A percentile compares a stretch with the other conserved stretches of the same genome.
phyloP scores from a whole-genome alignment of 495 filamentous ascomycete species.

The Penicillium pulvis region DNA sequence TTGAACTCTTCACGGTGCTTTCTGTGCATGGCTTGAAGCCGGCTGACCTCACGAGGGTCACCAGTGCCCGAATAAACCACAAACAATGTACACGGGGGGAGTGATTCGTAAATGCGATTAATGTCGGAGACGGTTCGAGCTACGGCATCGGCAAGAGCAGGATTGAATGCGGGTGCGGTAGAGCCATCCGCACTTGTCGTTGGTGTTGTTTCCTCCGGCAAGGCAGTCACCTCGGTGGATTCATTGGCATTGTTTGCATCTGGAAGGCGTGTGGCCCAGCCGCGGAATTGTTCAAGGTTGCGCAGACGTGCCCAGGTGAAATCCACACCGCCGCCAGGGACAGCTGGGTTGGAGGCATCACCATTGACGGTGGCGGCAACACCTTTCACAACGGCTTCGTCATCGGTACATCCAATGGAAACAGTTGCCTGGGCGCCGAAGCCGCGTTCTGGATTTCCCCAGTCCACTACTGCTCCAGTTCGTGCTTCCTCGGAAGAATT shows the following conservation, averaged over 20 bases:
- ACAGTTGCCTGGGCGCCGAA: conserved; percentile 71
- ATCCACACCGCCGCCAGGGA: conserved; percentile 73
- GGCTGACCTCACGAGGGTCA: conserved; percentile 76
- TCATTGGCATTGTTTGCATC: conserved; percentile 52
- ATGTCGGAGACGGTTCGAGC: conserved; percentile 58
- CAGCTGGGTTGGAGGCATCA: conserved; percentile 59
- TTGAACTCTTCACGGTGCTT: conserved; percentile 75
- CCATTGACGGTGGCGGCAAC: conserved; percentile 70
- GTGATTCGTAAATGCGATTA: conserved; percentile 66
- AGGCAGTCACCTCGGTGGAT: conserved; percentile 43
- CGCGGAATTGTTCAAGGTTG: conserved; percentile 76
- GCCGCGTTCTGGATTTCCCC: conserved; percentile 76
- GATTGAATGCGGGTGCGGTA: conserved; percentile 5
- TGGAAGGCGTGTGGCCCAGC: conserved; percentile 73
- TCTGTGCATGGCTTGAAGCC: conserved; percentile 71
- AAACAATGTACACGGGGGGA: conserved; percentile 83
- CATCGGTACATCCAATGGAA: conserved; percentile 70
- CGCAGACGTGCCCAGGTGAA: conserved; percentile 89
- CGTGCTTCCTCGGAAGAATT: conserved; percentile 51
- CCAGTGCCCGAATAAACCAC: conserved; percentile 89
- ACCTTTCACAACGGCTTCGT: conserved; percentile 73
- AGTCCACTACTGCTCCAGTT: conserved; percentile 83
- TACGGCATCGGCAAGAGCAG: conserved; percentile 47
- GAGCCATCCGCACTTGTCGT: conserved; percentile 10
- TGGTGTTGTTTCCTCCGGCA: conserved; percentile 27